Conservation (phyloP, 495 filamentous ascomycete species). For the Annulohypoxylon bovei region DNA sequence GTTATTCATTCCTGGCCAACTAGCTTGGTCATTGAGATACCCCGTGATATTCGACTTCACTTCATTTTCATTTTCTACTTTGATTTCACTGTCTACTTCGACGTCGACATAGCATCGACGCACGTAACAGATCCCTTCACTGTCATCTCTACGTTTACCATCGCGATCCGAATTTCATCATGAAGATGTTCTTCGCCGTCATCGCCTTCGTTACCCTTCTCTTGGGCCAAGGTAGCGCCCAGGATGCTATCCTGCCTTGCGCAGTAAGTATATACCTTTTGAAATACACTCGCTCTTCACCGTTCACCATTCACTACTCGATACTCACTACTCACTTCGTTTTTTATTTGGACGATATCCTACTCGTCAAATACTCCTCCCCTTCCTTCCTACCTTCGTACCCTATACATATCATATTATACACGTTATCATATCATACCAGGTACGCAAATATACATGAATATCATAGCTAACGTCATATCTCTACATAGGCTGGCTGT, state of each 20-base stretch:
- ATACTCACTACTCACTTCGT: no score
- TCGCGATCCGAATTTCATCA: neutral
- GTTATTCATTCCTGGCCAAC: slow-evolving; percentile 31
- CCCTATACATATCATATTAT: neutral
- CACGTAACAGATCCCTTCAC: neutral
- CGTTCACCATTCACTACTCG: no score
- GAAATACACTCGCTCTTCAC: no score
- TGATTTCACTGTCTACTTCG: slow-evolving; percentile 16
- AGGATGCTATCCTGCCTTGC: slow-evolving; percentile 24
- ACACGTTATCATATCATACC: neutral
- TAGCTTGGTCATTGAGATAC: slow-evolving; percentile 39
- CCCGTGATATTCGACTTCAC: slow-evolving; percentile 26
- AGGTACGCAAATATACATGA: neutral
- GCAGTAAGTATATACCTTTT: slow-evolving; percentile 24
- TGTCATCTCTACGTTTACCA: neutral
- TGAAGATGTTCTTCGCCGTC: slow-evolving; percentile 22
- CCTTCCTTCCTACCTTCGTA: neutral
- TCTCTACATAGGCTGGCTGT: slow-evolving; percentile 36
- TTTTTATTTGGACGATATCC: neutral
- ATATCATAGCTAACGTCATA: slow-evolving; percentile 19
- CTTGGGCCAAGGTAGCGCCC: slow-evolving; percentile 30
- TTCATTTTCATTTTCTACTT: slow-evolving; percentile 1
- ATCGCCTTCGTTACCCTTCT: slow-evolving; percentile 22
- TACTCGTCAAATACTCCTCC: neutral
- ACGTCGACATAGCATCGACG: slow-evolving; percentile 14